Base-by-base conservation (phyloP, 345 rosid species). In the Eucalyptus regnans region DNA sequence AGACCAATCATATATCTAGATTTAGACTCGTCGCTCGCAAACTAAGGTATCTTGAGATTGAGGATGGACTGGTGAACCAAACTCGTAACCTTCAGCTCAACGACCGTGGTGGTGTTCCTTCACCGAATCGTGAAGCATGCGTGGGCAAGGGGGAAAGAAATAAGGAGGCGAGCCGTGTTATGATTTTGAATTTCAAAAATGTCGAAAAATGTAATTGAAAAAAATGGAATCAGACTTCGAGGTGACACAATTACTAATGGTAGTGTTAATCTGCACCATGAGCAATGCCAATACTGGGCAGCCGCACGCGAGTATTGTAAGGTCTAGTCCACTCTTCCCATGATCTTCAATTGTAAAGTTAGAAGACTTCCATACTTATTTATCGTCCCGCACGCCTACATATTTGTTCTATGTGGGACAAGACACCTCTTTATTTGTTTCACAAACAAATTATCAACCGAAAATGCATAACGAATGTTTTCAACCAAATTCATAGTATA, bases 231-330 rank as follows among this genome's bases (percentile, higher is more conserved):
- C 6, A 9, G 27, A 56, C 12, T 56, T 23, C 23, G 62, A 56
- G 62, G 12, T 0, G 2, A 4, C 62, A 56, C 2, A 22, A 56
- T 56, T 56, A 6, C 62, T 22, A 56, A 56, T 22, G 62, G 6
- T 23, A 56, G 29, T 23, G 0, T 22, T 12, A 56, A 56, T 22
- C 5, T 56, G 29, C 62, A 56, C 62, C 12, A 23, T 52, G 62
- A 56, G 62, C 27, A 23, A 23, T 5, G 1, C 29, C 62, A 56
- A 22, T 56, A 0, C 1, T 23, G 27, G 27, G 12, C 5, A 56
- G 62, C 12, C 1, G 1, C 62, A 56, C 0, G 3, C 3, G 1
- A 23, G 62, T 56, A 9, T 23, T 56, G 0, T 23, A 23, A 0
- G 62, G 11, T 56, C 6, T 56, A 54, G 62, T 0, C 29, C 62